These are phyloP conservation scores for Lactarius deliciosus DNA, from an alignment of 768 basidiomycete species.

Conservation along the genomic window DNA sequence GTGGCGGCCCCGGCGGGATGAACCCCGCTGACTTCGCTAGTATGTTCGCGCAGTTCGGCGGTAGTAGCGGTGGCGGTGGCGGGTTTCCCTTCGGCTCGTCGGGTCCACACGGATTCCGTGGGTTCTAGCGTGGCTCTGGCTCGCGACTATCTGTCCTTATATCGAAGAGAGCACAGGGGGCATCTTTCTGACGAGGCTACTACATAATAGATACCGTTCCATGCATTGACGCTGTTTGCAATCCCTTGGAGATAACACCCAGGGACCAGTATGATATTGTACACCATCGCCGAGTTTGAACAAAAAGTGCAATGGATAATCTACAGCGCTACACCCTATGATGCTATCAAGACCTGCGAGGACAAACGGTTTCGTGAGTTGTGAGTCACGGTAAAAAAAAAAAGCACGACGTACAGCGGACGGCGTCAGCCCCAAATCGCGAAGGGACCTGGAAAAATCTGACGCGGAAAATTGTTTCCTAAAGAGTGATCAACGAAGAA, in stretches of 20 bases:
- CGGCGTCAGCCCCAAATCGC: constrained; percentile 85
- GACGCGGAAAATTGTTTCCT: constrained; percentile 75
- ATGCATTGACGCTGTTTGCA: not conserved
- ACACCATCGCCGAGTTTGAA: constrained; percentile 11
- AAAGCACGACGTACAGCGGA: constrained; percentile 65
- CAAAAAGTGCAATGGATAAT: constrained; percentile 15
- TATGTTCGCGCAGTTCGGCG: constrained; percentile 28
- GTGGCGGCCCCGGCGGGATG: constrained; percentile 38
- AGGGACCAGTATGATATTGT: constrained; percentile 10
- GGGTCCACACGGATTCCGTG: constrained; percentile 14
- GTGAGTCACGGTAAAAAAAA: not conserved
- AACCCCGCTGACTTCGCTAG: constrained; percentile 34
- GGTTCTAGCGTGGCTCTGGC: constrained; percentile 7
- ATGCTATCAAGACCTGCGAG: constrained; percentile 26
- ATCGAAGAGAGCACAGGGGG: constrained; percentile 12
- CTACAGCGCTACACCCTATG: constrained; percentile 12
- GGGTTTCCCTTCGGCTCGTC: constrained; percentile 15
- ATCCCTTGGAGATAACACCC: constrained; percentile 9
- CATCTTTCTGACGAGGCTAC: not conserved
- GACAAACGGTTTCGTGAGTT: not conserved
- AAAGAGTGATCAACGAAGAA: constrained; percentile 4
- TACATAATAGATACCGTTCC: not conserved
- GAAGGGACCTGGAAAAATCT: constrained; percentile 79
- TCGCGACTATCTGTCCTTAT: not conserved
- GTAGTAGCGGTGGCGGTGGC: not conserved